A percentile compares a stretch with the other conserved stretches of the same genome.
These are phyloP conservation scores for sunflower (Helianthus annuus) DNA, from an alignment of 129 eudicot genomes.

Conservation along the genomic window HanXRQr2.0-SUNRISE NC_035438.2:11029349-11029848, in stretches of 20 bases:
- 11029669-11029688: constrained; percentile 24
- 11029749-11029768: no score
- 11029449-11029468: no score
- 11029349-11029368: no score
- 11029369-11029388: no score
- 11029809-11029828: no score
- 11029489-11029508: constrained; percentile 22
- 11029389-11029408: no score
- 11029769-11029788: no score
- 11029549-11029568: constrained; percentile 18
- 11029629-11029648: neutral
- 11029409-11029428: no score
- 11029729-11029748: neutral
- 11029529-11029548: constrained; percentile 3
- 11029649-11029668: constrained; percentile 22
- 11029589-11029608: constrained; percentile 7
- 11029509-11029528: constrained; percentile 1
- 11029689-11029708: constrained; percentile 28
- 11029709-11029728: neutral
- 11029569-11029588: constrained; percentile 22
- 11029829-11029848: no score
- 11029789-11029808: no score
- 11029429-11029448: no score
- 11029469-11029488: constrained; percentile 5
- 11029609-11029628: neutral